Conservation (phyloP, 371 early-diverging fungal genomes). For the Syncephalastrum contaminatum region DNA sequence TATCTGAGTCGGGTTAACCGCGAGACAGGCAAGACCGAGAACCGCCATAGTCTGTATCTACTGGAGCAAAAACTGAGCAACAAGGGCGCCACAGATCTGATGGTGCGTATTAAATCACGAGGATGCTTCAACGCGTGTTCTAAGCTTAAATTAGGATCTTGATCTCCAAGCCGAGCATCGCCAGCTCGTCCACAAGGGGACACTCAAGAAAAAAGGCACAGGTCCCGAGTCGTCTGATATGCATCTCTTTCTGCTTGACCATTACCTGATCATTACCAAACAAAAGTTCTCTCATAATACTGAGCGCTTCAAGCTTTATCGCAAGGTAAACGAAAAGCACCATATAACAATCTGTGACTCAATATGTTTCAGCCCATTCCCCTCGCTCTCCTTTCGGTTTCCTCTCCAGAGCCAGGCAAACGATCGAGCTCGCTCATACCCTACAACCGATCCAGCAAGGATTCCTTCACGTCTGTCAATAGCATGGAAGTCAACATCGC, state of each 20-base stretch:
- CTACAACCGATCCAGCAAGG: conserved; percentile 27
- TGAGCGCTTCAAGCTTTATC: conserved; percentile 39
- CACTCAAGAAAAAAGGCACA: conserved; percentile 67
- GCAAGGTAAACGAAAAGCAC: conserved; percentile 24
- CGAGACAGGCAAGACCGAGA: conserved; percentile 86
- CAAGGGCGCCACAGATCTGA: conserved; percentile 23
- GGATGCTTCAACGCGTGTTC: neutral
- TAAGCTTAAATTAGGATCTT: conserved; percentile 50
- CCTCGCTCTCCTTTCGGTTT: conserved; percentile 64
- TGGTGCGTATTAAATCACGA: neutral
- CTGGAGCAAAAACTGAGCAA: conserved; percentile 7
- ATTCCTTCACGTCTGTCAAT: conserved; percentile 11
- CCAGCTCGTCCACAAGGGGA: conserved; percentile 76
- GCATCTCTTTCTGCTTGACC: conserved; percentile 82
- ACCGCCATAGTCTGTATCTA: conserved; percentile 37
- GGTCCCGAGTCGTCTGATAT: conserved; percentile 69
- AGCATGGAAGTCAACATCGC: conserved; percentile 11
- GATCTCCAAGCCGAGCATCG: conserved; percentile 60
- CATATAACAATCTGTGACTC: neutral
- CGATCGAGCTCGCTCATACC: conserved; percentile 39
- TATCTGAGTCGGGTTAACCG: conserved; percentile 75
- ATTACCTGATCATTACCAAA: conserved; percentile 78
- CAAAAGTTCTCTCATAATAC: conserved; percentile 33
- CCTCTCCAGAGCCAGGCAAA: conserved; percentile 57
- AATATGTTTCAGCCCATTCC: conserved; percentile 79